phyloP scores from a whole-genome alignment of 1,139 yeast genomes.

The Ogataea hybrid region DNA sequence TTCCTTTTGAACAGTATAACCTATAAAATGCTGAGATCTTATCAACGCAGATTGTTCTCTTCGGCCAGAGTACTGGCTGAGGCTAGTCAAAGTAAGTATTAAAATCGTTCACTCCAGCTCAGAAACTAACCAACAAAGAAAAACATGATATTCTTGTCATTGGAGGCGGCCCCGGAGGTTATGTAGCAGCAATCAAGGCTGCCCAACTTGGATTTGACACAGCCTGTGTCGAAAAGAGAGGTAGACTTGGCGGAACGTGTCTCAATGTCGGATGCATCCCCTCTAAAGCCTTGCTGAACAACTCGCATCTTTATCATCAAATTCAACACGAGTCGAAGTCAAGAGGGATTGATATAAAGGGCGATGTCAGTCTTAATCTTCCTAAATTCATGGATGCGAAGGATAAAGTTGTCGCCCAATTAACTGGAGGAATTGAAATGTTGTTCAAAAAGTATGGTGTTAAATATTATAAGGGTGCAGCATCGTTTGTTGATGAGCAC shows the following conservation, averaged over 20 bases:
- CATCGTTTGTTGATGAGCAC: constrained; percentile 82
- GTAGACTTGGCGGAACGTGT: constrained; percentile 96
- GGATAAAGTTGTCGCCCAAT: constrained; percentile 82
- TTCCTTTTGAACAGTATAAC: too few species aligned
- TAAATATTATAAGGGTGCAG: constrained; percentile 90
- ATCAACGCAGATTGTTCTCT: constrained; percentile 31
- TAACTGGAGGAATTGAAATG: constrained; percentile 93
- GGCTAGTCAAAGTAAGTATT: constrained; percentile 26
- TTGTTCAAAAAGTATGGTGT: constrained; percentile 95
- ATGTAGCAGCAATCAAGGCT: constrained; percentile 97
- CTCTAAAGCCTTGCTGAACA: constrained; percentile 91
- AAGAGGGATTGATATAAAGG: constrained; percentile 87
- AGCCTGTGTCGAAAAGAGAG: constrained; percentile 97
- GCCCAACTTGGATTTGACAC: constrained; percentile 94
- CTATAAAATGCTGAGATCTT: constrained; percentile 29
- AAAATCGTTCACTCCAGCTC: too few species aligned
- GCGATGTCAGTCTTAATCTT: constrained; percentile 72
- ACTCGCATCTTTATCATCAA: constrained; percentile 90
- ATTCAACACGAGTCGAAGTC: constrained; percentile 78
- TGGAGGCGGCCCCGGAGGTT: constrained; percentile 99
- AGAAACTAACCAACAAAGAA: constrained; percentile 27
- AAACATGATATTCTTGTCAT: constrained; percentile 91
- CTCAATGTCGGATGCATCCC: constrained; percentile 98
- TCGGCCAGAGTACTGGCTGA: constrained; percentile 29
- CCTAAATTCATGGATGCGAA: constrained; percentile 86